Percentiles rank a stretch among this genome's conserved stretches.
Evolutionary conservation across 352 stramenopile genomes (phyloP).

Genomic region (Phytophthora vignae): DNA sequence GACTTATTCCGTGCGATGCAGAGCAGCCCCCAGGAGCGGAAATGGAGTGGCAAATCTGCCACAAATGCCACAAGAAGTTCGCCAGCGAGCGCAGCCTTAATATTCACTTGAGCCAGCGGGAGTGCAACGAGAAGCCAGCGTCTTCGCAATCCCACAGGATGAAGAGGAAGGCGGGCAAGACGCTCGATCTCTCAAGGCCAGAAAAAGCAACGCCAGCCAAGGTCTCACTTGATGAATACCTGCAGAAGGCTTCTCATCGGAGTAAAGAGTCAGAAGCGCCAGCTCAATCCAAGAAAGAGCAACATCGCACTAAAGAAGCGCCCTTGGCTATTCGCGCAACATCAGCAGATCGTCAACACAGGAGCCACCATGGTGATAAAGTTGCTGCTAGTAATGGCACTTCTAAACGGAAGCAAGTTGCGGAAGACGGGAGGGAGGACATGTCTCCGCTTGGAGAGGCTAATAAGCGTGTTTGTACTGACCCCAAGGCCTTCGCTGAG

Average conservation of each 20-base stretch:
- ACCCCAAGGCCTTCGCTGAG: background rate
- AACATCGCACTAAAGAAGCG: background rate
- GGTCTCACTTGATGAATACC: constrained; percentile 8
- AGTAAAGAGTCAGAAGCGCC: background rate
- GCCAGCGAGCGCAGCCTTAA: background rate
- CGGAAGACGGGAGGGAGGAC: constrained; percentile 1
- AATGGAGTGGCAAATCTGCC: background rate
- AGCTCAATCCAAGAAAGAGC: background rate
- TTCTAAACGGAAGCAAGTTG: constrained; percentile 8
- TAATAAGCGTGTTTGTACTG: constrained; percentile 4
- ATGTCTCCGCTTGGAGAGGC: constrained; percentile 11
- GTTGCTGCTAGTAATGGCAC: background rate
- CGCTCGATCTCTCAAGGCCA: constrained; percentile 4
- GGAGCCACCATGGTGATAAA: background rate
- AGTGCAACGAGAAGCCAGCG: background rate
- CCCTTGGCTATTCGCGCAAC: background rate
- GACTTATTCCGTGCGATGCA: background rate
- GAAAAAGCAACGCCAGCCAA: background rate
- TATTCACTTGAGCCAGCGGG: background rate
- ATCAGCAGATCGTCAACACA: background rate
- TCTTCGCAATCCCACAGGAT: background rate
- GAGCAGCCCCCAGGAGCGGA: background rate
- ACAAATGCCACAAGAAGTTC: constrained; percentile 1
- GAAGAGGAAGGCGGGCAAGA: constrained; percentile 1
- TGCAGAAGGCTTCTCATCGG: background rate